phyloP scores from a whole-genome alignment of 768 basidiomycete genomes.

The Serendipita vermifera region DNA sequence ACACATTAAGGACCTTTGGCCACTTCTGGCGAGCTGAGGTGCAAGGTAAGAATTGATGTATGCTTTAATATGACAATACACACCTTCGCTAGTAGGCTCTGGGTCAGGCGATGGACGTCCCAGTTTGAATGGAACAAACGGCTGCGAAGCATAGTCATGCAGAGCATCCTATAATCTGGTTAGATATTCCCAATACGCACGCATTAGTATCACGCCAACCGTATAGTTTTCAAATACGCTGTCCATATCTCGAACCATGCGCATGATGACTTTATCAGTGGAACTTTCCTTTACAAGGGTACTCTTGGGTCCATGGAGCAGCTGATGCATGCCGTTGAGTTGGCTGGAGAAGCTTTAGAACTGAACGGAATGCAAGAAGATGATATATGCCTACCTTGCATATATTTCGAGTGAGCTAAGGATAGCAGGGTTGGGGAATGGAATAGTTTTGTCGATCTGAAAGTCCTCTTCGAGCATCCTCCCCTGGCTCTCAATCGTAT shows the following conservation, averaged over 20 bases:
- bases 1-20: not conserved
- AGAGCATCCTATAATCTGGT: not conserved
- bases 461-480: not conserved
- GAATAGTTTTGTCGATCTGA: not conserved
- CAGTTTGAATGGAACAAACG: not conserved
- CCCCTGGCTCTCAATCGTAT: not conserved
- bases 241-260: not conserved
- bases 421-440: not conserved
- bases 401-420: not conserved
- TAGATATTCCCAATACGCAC: not conserved
- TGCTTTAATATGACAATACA: not conserved
- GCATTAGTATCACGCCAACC: not conserved
- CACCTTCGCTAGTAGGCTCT: not conserved
- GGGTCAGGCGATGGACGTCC: not conserved
- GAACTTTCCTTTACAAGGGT: not conserved
- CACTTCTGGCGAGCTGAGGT: too few relatives aligned
- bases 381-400: not conserved
- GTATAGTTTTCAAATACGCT: not conserved
- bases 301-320: not conserved
- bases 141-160: not conserved
- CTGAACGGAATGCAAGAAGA: not conserved
- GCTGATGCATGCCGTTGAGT: not conserved
- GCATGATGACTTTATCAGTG: not conserved
- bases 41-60: too few relatives aligned
- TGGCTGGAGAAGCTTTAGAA: not conserved